Base-by-base conservation (phyloP, 2,329 filamentous ascomycete genomes). In the Phialophora expanda region DNA sequence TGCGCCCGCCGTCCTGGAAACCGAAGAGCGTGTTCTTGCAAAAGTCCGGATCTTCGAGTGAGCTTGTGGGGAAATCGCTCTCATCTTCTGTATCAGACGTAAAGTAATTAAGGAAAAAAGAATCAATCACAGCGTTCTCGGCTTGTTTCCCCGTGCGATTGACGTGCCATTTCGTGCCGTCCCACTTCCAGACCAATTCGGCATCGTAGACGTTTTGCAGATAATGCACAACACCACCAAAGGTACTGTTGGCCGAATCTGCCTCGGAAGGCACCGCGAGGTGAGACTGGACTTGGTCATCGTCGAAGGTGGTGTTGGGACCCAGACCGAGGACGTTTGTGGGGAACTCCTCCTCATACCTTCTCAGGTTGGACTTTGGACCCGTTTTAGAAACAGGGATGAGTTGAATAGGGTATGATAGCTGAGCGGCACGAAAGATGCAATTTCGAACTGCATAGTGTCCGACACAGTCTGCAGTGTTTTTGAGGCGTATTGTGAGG, bases 121-220 rank as follows among this genome's bases (percentile, higher is more conserved):
- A 12, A 1, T 26, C 9, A 14, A 53, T 12, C 17, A 56, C 54
- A 5, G 54, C 54, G 11, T 24, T 32, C 11, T 38, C n/a, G 14
- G 54, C 54, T 22, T 14, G n/a, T 14, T 38, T 56, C 11, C 54
- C 54, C 2, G 24, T 56, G n/a, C 28, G 0, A n/a, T 56, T 38
- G 54, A 56, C 24, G n/a, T 6, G n/a, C 54, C 54, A 56, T 34
- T 3, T 17, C 22, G 22, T 56, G 24, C 54, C 54, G 14, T 34
- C 34, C 26, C 32, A 56, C 9, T 12, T 20, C 54, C 54, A 56
- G n/a, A 1, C n/a, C 8, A 56, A 30, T 7, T 56, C 54, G 54
- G 54, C 32, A 0, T 56, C 32, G 17, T 32, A 56, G 17, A 32
- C 26, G 11, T 1, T 30, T 56, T 38, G 14, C 26, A 56, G 54